Conservation (phyloP, 352 stramenopile genomes). For the Pilasporangium apinafurcum region DNA sequence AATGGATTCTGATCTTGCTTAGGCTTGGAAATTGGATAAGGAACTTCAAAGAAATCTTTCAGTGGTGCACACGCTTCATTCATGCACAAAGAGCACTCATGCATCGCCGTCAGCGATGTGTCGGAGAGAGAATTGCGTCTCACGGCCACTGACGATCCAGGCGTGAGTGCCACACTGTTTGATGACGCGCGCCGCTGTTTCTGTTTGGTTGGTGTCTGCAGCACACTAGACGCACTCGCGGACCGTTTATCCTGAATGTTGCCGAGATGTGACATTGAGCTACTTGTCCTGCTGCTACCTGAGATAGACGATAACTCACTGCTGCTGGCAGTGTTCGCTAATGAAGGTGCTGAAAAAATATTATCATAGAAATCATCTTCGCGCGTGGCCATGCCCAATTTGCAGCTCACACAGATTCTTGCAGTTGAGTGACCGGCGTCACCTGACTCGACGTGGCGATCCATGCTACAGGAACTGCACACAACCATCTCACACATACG, state of each 20-base stretch:
- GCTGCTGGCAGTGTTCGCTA: conserved; percentile 5
- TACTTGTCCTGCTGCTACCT: conserved; percentile 34
- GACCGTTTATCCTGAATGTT: conserved; percentile 28
- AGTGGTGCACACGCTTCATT: conserved; percentile 64
- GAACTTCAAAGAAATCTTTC: conserved; percentile 58
- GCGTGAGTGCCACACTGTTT: conserved; percentile 26
- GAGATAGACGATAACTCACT: conserved; percentile 12
- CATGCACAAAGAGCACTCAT: conserved; percentile 54
- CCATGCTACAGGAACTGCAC: conserved; percentile 74
- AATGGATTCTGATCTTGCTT: conserved; percentile 47
- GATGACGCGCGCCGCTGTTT: conserved; percentile 51
- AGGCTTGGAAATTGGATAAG: conserved; percentile 64
- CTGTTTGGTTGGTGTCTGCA: conserved; percentile 11
- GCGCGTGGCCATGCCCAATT: conserved; percentile 56
- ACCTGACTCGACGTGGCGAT: conserved; percentile 39
- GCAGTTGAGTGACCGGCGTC: conserved; percentile 49
- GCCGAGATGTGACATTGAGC: conserved; percentile 4
- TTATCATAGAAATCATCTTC: conserved; percentile 80
- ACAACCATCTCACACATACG: conserved; percentile 64
- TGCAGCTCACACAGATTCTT: conserved; percentile 80
- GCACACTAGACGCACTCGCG: conserved; percentile 17
- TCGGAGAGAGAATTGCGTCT: conserved; percentile 14
- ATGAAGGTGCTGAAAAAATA: conserved; percentile 55
- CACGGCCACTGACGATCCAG: conserved; percentile 6
- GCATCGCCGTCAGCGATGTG: conserved; percentile 2